phyloP scores from a whole-genome alignment of 1,284 basidiomycete genomes.

The Leucoagaricus sp. region DNA sequence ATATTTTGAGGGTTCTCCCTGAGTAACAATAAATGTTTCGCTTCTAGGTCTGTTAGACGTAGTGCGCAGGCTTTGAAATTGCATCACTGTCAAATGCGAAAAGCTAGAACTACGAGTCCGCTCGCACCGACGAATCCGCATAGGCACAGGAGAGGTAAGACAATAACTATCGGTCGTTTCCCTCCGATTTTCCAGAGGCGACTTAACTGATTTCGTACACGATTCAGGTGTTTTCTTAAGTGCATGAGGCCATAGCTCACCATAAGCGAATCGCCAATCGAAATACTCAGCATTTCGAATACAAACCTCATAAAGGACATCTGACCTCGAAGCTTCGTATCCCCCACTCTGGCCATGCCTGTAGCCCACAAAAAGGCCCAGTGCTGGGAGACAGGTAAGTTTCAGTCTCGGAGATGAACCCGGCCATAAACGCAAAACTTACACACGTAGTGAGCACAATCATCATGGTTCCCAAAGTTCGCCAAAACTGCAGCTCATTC shows the following conservation, averaged over 20 bases:
- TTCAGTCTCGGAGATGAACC: background rate
- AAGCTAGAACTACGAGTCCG: background rate
- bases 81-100: background rate
- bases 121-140: background rate
- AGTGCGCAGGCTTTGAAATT: background rate
- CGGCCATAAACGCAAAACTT: background rate
- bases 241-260: background rate
- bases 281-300: slow-evolving; percentile 3
- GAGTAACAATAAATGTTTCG: background rate
- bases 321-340: background rate
- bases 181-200: slow-evolving; percentile 7
- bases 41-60: background rate
- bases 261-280: slow-evolving; percentile 4
- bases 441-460: slow-evolving; percentile 1
- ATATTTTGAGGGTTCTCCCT: background rate
- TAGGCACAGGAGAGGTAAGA: slow-evolving; percentile 1
- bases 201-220: background rate
- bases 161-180: background rate
- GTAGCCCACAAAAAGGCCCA: slow-evolving; percentile 7
- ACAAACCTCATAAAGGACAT: slow-evolving; percentile 6
- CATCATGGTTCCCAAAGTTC: slow-evolving; percentile 1
- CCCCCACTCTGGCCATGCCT: background rate
- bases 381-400: background rate
- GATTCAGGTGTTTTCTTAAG: background rate
- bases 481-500: slow-evolving; percentile 5